phyloP scores from a whole-genome alignment of 2,329 filamentous ascomycete genomes.

The Colletotrichum euphorbiae region DNA sequence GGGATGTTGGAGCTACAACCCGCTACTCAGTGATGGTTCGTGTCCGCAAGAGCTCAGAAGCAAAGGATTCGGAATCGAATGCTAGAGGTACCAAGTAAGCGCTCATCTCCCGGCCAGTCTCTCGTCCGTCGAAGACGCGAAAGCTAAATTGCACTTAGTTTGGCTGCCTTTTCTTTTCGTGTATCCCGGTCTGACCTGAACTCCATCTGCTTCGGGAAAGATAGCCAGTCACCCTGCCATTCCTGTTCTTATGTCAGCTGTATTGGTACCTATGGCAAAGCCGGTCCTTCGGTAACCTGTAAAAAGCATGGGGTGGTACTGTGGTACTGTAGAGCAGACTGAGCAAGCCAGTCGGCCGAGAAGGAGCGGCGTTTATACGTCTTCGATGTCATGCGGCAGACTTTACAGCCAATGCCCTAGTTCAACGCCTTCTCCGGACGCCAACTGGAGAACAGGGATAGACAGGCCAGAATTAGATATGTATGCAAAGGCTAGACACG shows the following conservation, averaged over 20 bases:
- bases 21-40: neutral
- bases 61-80: neutral
- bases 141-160: neutral
- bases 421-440: neutral
- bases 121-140: constrained; percentile 3
- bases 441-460: neutral
- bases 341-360: constrained; percentile 16
- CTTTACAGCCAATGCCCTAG: constrained; percentile 6
- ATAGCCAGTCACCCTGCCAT: neutral
- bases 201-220: neutral
- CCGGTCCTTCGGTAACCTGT: constrained; percentile 6
- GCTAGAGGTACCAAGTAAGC: neutral
- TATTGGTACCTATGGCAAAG: neutral
- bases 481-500: neutral
- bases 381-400: constrained; percentile 1
- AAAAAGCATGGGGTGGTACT: constrained; percentile 2
- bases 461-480: neutral
- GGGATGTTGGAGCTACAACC: neutral
- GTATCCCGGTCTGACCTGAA: neutral
- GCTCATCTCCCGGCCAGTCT: neutral
- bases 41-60: neutral
- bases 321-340: constrained; percentile 2
- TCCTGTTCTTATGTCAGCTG: constrained; percentile 19
- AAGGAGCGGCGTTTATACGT: neutral
- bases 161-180: neutral